phyloP scores from a whole-genome alignment of 495 filamentous ascomycete species.

The Trichocladium uniseriatum region DNA sequence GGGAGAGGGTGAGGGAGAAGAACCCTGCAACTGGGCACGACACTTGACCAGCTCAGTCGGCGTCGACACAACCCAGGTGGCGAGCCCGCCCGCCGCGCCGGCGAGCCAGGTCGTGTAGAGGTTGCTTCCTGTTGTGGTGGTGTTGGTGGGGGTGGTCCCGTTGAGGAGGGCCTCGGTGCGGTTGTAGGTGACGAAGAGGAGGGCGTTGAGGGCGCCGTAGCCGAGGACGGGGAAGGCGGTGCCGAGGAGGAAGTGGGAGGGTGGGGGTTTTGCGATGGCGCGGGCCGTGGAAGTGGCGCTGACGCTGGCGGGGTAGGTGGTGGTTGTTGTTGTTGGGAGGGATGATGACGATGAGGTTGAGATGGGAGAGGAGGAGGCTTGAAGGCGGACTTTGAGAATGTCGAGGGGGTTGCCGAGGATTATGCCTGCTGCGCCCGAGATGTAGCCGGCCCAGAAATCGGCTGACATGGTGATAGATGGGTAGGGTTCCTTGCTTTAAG shows the following conservation, averaged over 20 bases:
- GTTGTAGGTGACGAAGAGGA: slow-evolving; percentile 82
- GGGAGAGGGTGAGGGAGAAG: not conserved
- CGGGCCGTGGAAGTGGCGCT: not conserved
- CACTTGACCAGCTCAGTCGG: slow-evolving; percentile 87
- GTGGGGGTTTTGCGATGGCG: not conserved
- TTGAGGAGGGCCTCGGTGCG: slow-evolving; percentile 53
- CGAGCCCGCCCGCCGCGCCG: slow-evolving; percentile 67
- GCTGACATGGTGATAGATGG: slow-evolving; percentile 53
- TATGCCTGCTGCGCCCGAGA: slow-evolving; percentile 74
- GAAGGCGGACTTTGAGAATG: slow-evolving; percentile 72
- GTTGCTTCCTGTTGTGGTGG: slow-evolving; percentile 9
- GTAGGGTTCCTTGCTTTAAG: not conserved
- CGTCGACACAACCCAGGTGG: slow-evolving; percentile 70
- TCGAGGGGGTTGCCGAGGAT: slow-evolving; percentile 84
- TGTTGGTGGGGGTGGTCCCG: not conserved
- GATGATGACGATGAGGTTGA: slow-evolving; percentile 1
- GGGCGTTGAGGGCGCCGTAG: slow-evolving; percentile 81
- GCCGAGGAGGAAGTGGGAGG: slow-evolving; percentile 48
- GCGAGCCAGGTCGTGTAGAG: slow-evolving; percentile 60
- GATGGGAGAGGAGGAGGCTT: slow-evolving; percentile 40
- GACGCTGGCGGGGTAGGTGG: slow-evolving; percentile 7
- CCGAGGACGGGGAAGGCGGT: slow-evolving; percentile 72
- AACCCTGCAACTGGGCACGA: slow-evolving; percentile 59
- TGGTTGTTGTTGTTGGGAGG: slow-evolving; percentile 51
- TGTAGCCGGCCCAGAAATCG: slow-evolving; percentile 81